Conservation (phyloP, 1,139 yeast genomes). For the Zygoascus meyerae region DNA sequence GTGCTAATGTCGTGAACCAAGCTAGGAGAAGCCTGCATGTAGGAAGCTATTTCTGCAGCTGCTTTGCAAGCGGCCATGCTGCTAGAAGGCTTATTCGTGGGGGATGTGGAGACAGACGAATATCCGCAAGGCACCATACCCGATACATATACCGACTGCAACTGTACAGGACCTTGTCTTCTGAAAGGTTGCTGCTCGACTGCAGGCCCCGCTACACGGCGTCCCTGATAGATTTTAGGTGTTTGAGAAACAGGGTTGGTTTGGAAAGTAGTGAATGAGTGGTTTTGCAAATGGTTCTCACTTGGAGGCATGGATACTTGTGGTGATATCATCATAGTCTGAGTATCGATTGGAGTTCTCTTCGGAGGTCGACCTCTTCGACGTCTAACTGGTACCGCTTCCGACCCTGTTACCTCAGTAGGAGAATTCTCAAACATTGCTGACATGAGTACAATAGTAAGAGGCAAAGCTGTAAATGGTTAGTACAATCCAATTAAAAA, state of each 20-base stretch:
- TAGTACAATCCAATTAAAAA: too few relatives aligned
- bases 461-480: too few relatives aligned
- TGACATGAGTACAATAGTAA: too few relatives aligned
- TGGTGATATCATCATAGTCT: slow-evolving; percentile 23
- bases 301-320: slow-evolving; percentile 14
- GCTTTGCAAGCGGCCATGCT: slow-evolving; percentile 1
- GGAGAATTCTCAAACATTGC: too few relatives aligned
- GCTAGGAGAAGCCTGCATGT: not conserved
- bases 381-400: slow-evolving; percentile 10
- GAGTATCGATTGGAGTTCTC: slow-evolving; percentile 25
- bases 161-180: too few relatives aligned
- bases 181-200: too few relatives aligned
- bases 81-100: not conserved
- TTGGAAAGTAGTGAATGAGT: slow-evolving; percentile 8
- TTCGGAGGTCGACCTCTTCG: slow-evolving; percentile 27
- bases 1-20: not conserved
- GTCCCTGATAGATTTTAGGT: too few relatives aligned
- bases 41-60: slow-evolving; percentile 2
- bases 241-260: not conserved
- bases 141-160: too few relatives aligned
- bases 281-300: not conserved
- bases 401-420: too few relatives aligned
- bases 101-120: not conserved
- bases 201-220: too few relatives aligned
- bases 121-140: not conserved